Evolutionary conservation across 225 moss, liverwort and hornwort species (phyloP), one percentile per base, ranked within the genome.

Genomic region (Takakia lepidozioides): DNA sequence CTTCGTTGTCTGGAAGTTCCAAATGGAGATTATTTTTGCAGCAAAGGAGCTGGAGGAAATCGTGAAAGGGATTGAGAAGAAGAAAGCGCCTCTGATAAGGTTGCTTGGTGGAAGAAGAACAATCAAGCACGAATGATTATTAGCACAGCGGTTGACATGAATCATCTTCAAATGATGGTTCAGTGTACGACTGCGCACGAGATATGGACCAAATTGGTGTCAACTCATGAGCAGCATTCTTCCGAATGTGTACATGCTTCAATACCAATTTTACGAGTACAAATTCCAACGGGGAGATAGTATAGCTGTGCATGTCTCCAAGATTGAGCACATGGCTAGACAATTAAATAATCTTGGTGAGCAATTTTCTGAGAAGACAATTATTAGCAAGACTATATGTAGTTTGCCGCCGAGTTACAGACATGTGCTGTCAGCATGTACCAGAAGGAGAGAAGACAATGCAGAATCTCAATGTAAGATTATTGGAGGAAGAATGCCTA

Each of bases 401-500:
- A 45, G 45, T 24, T n/a, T n/a, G n/a, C n/a, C n/a, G n/a, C n/a
- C n/a, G n/a, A n/a, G n/a, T n/a, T n/a, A n/a, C n/a, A n/a, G n/a
- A n/a, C n/a, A n/a, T n/a, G n/a, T n/a, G n/a, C n/a, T n/a, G n/a
- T n/a, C n/a, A n/a, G n/a, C n/a, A 4, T 8, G n/a, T 22, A 10
- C 7, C 45, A 3, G 19, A 45, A 22, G n/a, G 19, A 8, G 19
- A 7, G 1, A 7, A 15, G 1, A 19, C 19, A 8, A 8, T 24
- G 45, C n/a, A 19, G 5, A 24, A 45, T n/a, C n/a, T 45, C 22
- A 25, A 10, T 7, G 25, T 19, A 1, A 3, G 45, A 3, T 10
- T 45, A 8, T 8, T 45, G 10, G 45, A 45, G 45, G n/a, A 45
- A 45, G 45, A 45, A 22, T 22, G 7, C n/a, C 5, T 45, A 25